Base-by-base conservation (phyloP, 176 grass and related monocot genomes). In the Eleusine indica region DNA sequence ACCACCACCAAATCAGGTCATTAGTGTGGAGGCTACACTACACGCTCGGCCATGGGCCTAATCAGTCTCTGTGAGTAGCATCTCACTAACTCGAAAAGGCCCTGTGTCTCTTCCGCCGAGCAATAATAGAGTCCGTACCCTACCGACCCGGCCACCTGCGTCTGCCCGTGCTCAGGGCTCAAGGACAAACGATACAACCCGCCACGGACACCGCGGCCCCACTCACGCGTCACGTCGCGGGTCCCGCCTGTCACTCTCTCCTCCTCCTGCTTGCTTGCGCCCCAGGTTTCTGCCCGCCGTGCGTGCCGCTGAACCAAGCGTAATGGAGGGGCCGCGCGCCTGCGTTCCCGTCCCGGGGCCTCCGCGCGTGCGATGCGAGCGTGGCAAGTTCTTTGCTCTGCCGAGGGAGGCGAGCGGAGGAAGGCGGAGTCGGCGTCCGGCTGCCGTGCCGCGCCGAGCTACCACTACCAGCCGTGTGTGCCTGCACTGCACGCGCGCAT, bases 401-500 rank as follows among this genome's bases (percentile, higher is more conserved):
- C 58, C 14, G 42, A 71, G 43, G 4, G 62, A 65, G 29, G 16
- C 13, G 76, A 32, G 61, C 60, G 15, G 16, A 18, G 39, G 1
- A 19, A 32, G 11, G 19, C 73, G 32, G 13, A 2, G 17, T 16
- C 19, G 73, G 73, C 32, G 51, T 51, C 9, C 40, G 68, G 18
- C 35, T 22, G 18, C 57, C 57, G 41, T 60, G 22, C 39, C 29
- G 73, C 17, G 40, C 48, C 14, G 9, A 17, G 58, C 56, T 73
- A 30, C 28, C 4, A 35, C 32, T 35, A 35, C 32, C 32, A 35
- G 2, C 32, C 32, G 32, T 32, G 63, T 14, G 53, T 9, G 53
- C 17, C 54, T 58, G 54, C 54, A 43, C 54, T 58, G 54, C 54
- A 43, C 43, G 44, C 44, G 44, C 80, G 85, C 89, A 88, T 91